Evolutionary conservation across 2,329 filamentous ascomycete genomes (phyloP).

Genomic region (Verticillium tricorpus): DNA sequence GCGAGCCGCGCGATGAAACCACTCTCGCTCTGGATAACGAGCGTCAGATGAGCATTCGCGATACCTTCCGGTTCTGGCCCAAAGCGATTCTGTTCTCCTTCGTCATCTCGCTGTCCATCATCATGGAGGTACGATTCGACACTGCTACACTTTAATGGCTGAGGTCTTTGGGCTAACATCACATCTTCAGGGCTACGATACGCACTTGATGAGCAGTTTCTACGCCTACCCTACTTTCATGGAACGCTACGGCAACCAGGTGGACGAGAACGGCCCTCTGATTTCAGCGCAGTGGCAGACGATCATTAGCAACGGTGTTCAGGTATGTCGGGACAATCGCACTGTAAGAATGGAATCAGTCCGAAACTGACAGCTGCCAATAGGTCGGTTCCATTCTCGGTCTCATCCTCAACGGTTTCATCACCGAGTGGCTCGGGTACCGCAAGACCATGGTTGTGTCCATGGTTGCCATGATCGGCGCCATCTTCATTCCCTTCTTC

Average conservation of each 20-base stretch:
- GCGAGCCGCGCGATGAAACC: conserved; percentile 5
- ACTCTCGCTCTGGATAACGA: conserved; percentile 13
- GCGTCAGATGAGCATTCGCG: conserved; percentile 15
- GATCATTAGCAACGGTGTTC: conserved; percentile 47
- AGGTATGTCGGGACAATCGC: conserved; percentile 7
- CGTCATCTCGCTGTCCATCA: conserved; percentile 38
- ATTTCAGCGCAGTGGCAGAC: conserved; percentile 54
- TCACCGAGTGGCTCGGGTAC: conserved; percentile 46
- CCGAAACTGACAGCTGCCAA: too few species aligned
- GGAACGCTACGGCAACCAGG: conserved; percentile 38
- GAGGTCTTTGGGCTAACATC: background rate
- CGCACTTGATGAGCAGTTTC: conserved; percentile 42
- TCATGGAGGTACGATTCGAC: conserved; percentile 32
- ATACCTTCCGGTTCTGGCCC: conserved; percentile 27
- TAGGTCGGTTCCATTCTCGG: conserved; percentile 50
- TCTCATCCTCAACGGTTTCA: conserved; percentile 47
- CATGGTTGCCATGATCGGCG: conserved; percentile 39
- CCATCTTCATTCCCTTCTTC: conserved; percentile 52
- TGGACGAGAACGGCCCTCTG: conserved; percentile 25
- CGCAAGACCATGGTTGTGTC: conserved; percentile 43
- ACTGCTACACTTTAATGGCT: background rate
- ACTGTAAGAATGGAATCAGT: too few species aligned
- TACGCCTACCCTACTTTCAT: conserved; percentile 33
- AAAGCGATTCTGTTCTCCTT: conserved; percentile 45
- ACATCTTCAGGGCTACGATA: conserved; percentile 36